Base-by-base conservation (phyloP, 179 eudicot species). In the Camellia oleifera region DNA sequence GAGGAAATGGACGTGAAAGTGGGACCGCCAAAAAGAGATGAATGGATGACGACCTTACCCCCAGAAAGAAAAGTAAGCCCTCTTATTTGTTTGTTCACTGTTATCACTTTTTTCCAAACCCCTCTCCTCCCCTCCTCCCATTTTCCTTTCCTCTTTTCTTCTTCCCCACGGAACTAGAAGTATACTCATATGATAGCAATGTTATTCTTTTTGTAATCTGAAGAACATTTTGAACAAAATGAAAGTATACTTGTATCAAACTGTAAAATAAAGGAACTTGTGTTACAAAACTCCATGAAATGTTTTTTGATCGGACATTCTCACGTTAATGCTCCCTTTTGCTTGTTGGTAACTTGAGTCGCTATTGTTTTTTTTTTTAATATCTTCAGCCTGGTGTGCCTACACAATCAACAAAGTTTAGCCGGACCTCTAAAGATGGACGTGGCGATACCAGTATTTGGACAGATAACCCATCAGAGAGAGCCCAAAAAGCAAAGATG, bases 1-100 rank as follows among this genome's bases (percentile, higher is more conserved):
- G n/a, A n/a, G n/a, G n/a, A n/a, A n/a, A 68, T 82, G 81, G 95
- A 93, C 20, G 86, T 78, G 54, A 92, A 93, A 91, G 91, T 60
- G 67, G 93, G 85, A 54, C 90, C 32, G 32, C 32, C 88, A 7
- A 88, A 84, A 88, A 91, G 99, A 85, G 98, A 95, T 82, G 99
- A 95, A 88, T 95, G 99, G 99, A 95, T 95, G 99, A 95, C 99
- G 40, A 83, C 92, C 5, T 86, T 95, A 76, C 98, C 99, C 52
- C 98, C 99, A 58, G 98, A 95, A 85, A 88, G 95, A 82, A 95
- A 93, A 86, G 97, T 93, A 87, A 72, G 23, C 76, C 18, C 3
- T 3, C 18, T 20, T 20, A 12, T 32, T 32, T 32, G 32, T 32
- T 15, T n/a, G 18, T 69, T 48, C n/a, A 20, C 13, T 18, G 52